Conservation (phyloP, 2,329 filamentous ascomycete genomes). For the Fusarium brevicatenulatum region DNA sequence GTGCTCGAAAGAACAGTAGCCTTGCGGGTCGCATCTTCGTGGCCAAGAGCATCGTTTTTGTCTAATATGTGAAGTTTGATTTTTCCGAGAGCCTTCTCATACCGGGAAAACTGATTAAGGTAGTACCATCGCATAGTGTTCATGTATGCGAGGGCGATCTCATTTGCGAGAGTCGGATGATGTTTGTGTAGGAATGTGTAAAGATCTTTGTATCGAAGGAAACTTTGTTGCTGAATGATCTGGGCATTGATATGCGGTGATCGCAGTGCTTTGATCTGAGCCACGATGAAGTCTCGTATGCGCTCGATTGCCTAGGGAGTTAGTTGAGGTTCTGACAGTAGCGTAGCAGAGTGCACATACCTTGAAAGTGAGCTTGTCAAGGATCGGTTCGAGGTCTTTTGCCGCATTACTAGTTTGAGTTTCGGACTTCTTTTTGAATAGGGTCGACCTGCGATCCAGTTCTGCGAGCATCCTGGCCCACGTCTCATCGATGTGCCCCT, state of each 20-base stretch:
- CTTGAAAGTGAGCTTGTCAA: constrained; percentile 86
- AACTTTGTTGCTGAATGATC: constrained; percentile 92
- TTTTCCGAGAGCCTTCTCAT: constrained; percentile 84
- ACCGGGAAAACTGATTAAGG: constrained; percentile 87
- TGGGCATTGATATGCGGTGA: constrained; percentile 98
- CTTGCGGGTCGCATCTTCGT: constrained; percentile 77
- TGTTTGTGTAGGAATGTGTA: constrained; percentile 86
- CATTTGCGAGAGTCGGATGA: constrained; percentile 83
- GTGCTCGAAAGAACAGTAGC: constrained; percentile 64
- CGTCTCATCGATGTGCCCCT: constrained; percentile 87
- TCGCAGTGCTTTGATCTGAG: constrained; percentile 91
- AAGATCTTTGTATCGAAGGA: constrained; percentile 87
- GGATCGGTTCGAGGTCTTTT: constrained; percentile 83
- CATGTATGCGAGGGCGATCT: constrained; percentile 93
- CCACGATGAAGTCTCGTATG: constrained; percentile 92
- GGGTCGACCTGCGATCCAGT: constrained; percentile 79
- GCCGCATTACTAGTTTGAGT: constrained; percentile 76
- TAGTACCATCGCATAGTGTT: constrained; percentile 99
- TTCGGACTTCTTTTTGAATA: constrained; percentile 74
- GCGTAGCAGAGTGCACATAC: constrained; percentile 52
- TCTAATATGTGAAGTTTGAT: constrained; percentile 86
- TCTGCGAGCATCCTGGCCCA: constrained; percentile 88
- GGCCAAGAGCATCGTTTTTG: constrained; percentile 82
- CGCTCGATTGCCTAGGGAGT: constrained; percentile 79
- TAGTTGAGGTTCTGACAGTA: neutral